Conservation (phyloP, 352 stramenopile species). For the Globisporangium middletonii region DNA sequence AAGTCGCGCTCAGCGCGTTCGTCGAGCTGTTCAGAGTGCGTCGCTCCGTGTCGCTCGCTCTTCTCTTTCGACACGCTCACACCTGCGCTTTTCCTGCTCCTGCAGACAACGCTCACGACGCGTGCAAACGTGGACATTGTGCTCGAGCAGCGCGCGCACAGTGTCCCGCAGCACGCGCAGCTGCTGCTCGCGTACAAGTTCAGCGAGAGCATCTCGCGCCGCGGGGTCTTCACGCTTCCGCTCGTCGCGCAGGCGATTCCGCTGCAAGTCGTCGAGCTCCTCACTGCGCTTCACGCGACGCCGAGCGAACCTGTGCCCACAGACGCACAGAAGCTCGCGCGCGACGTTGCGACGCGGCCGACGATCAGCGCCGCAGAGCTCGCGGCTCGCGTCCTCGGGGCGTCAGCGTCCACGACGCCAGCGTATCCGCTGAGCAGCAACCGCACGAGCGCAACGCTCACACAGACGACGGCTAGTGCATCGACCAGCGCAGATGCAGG, state of each 20-base stretch:
- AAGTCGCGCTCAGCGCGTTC: constrained; percentile 32
- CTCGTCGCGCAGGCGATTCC: constrained; percentile 24
- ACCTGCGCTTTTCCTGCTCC: background rate
- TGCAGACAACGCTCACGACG: constrained; percentile 35
- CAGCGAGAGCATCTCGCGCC: constrained; percentile 42
- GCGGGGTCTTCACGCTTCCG: constrained; percentile 35
- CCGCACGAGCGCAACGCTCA: too few relatives aligned
- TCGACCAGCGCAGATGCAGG: too few relatives aligned
- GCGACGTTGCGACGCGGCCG: background rate
- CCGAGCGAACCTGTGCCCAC: constrained; percentile 30
- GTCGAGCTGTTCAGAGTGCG: constrained; percentile 29
- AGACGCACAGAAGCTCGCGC: constrained; percentile 17
- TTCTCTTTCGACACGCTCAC: background rate
- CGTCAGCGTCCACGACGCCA: background rate
- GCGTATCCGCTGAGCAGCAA: background rate
- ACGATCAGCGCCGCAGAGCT: background rate
- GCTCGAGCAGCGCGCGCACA: constrained; percentile 14
- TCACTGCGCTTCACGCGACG: constrained; percentile 29
- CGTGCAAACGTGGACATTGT: constrained; percentile 32
- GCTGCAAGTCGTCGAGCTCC: constrained; percentile 25
- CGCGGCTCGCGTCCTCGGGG: too few relatives aligned
- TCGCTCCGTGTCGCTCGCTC: background rate
- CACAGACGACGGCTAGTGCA: too few relatives aligned
- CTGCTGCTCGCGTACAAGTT: constrained; percentile 63
- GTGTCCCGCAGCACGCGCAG: constrained; percentile 8